Evolutionary conservation across 1,284 basidiomycete species (phyloP), one percentile per base, ranked within the genome.

Genomic region (Cryptococcus sp.): DNA sequence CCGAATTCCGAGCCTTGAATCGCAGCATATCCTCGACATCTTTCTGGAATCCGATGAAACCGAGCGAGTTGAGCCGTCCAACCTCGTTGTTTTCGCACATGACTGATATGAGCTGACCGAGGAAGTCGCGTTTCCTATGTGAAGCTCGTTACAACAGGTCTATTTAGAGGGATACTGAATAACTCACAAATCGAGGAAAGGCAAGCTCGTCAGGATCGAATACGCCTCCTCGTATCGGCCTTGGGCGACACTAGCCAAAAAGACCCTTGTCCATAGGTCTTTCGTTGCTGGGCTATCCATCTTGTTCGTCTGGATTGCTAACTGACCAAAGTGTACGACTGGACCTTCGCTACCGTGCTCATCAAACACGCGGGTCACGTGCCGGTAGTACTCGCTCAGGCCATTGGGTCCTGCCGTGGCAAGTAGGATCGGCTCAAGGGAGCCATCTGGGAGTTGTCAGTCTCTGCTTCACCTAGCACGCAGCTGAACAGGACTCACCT

Each of bases 1-100:
- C 91, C 20, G 88, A 89, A 76, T 98, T 96, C 61, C 94, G 85
- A 11, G 93, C 92, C 78, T 97, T 96, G 83, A 96, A 98, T 43
- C 89, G 86, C 48, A 99, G 81, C 19, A 89, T 87, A 52, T 86
- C 86, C 80, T 97, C 93, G 25, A 99, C 89, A 72, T 96, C 91
- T 55, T 87, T 86, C 57, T 89, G 86, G 64, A 95, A 83, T 0
- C 88, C 91, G 22, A 88, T 83, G 74, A 98, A 98, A 67, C 90
- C 91, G 72, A 93, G 87, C 13, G 85, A 81, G 73, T 94, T 86
- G 17, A 99, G 82, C 56, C 83, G 83, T 55, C 89, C 87, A 22
- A 93, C 85, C 54, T 89, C 86, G 66, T 89, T 85, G 51, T 89
- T 86, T 75, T 98, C 93, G 76, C 95, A 98, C 89, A 99, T 97